Evolutionary conservation across 192 early-diverging fungal genomes (phyloP), one percentile per base, ranked within the genome.

Genomic region (Lunasporangiospora selenospora): DNA sequence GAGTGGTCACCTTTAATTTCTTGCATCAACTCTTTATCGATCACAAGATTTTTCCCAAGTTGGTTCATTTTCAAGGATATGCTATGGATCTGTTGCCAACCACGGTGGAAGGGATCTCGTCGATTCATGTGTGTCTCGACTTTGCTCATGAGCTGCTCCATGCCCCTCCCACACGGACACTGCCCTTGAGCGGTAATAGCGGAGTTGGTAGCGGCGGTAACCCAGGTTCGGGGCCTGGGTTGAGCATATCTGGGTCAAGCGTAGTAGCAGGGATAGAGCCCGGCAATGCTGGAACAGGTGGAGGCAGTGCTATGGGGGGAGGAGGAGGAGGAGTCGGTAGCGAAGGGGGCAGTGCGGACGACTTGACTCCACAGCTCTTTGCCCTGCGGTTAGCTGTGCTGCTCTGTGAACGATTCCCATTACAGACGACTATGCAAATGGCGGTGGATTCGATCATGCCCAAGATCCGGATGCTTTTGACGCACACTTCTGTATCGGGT

Each of bases 11-110:
- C 0, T 73, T 73, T 55, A 73, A 73, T 36, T 73, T 73, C 47
- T 8, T 73, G 40, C 69, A 73, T 27, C 69, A 73, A 32, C 43
- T 62, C 0, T 73, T 73, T 30, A 63, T 73, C 29, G 69, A 73
- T 23, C 47, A 63, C 49, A 73, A 62, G 42, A 73, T 62, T 21
- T 56, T 62, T 37, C 53, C 69, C 18, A 73, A 73, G 37, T 29
- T 73, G 41, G 40, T 73, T 23, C 69, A 73, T 36, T 73, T 73
- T 48, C 59, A 73, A 26, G 69, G 69, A 1, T 73, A 73, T 40
- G 36, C 69, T 2, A 37, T 63, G 34, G 69, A 73, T 24, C 54
- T 73, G 11, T 27, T 73, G 10, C 69, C 69, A 15, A 41, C 30
- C 4, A 57, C 48, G n/a, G 54, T 73, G 0, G 40, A 58, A 1